Evolutionary conservation across 306 rosid genomes (phyloP).

Genomic region (Benincasa hispida): DNA sequence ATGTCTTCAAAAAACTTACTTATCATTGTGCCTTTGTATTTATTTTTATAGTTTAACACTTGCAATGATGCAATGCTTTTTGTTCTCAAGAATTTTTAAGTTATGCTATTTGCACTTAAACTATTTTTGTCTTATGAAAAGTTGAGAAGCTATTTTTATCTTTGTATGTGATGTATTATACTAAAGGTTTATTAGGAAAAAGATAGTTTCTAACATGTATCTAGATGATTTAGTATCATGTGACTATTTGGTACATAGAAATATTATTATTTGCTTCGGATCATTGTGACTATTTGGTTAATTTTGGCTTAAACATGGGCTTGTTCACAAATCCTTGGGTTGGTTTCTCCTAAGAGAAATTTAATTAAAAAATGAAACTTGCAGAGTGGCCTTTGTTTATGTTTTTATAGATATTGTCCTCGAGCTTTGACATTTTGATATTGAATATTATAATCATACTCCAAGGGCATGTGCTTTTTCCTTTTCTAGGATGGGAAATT

Average conservation of each 20-base stretch:
- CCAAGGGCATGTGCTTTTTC: not conserved
- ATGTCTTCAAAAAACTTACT: not conserved
- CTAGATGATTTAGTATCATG: not conserved
- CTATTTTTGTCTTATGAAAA: not conserved
- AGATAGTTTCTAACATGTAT: not conserved
- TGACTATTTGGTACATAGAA: not conserved
- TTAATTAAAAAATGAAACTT: not conserved
- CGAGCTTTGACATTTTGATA: not conserved
- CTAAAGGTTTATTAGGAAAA: not conserved
- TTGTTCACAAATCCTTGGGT: not conserved
- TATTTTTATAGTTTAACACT: not conserved
- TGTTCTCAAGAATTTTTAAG: not conserved
- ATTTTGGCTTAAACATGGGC: not conserved
- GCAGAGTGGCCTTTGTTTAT: not conserved
- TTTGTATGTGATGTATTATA: not conserved
- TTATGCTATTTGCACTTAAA: not conserved
- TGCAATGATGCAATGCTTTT: not conserved
- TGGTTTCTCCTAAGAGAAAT: not conserved
- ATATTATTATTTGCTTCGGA: not conserved
- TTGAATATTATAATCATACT: not conserved
- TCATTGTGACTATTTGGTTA: not conserved
- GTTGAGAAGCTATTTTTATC: not conserved
- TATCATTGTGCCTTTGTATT: not conserved
- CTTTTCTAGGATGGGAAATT: conserved; percentile 52
- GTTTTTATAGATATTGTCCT: not conserved